Base-by-base conservation (phyloP, 2,329 filamentous ascomycete species). In the Neofusicoccum laricinum region DNA sequence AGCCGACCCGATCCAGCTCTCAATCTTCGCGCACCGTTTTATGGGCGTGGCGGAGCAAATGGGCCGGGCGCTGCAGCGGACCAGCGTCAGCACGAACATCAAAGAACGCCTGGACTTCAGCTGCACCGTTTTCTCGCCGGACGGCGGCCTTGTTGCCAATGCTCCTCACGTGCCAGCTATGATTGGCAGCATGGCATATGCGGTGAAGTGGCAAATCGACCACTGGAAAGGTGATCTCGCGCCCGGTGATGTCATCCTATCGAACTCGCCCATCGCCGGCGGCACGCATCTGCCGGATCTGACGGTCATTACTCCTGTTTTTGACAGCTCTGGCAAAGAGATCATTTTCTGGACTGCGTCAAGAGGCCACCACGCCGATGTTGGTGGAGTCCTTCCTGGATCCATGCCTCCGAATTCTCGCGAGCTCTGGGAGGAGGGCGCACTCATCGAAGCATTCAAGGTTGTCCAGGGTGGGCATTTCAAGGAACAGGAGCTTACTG, bases 11-110 rank as follows among this genome's bases (percentile, higher is more conserved):
- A 84, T 86, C 46, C 76, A 81, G 36, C 78, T 86, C 2, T 84
- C 80, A 10, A 81, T 86, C 48, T 85, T 85, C 63, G 82, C 81
- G 0, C 82, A 86, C 68, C 77, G 84, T 0, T 86, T 86, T 74
- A 86, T 86, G 84, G 81, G 82, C 2, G 85, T 86, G 19, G 84
- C 84, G 0, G 84, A 86, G 65, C 84, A 86, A 66, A 86, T 86
- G 84, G 84, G 84, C 38, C 81, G 81, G 4, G 84, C 84, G 0
- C 73, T 86, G 15, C 83, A 86, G 59, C 82, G 84, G 68, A 86
- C 84, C 0, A 80, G 80, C 0, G 82, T 86, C 10, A 84, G 81
- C 0, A 83, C 81, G 10, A 81, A 79, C 51, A 80, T 80, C 66
- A 79, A 77, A 61, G 78, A 80, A 63, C 73, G 79, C 3, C 70